Evolutionary conservation across 2,329 filamentous ascomycete genomes (phyloP).

Genomic region (Fusarium sp.): DNA sequence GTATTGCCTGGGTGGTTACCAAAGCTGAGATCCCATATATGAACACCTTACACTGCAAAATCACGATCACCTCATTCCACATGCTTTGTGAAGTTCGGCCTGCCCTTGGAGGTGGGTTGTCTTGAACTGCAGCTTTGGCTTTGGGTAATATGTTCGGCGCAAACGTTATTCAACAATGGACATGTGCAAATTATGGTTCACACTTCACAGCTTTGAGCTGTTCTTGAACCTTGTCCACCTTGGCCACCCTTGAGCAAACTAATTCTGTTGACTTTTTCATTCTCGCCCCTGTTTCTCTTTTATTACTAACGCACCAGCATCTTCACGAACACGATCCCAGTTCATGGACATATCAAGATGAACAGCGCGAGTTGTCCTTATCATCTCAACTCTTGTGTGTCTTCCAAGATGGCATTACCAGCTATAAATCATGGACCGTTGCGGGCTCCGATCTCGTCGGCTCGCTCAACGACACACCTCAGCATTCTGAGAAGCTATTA

Average conservation of each 20-base stretch:
- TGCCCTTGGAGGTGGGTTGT: not conserved
- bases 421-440: slow-evolving; percentile 28
- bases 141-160: slow-evolving; percentile 3
- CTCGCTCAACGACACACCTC: slow-evolving; percentile 16
- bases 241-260: slow-evolving; percentile 29
- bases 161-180: slow-evolving; percentile 13
- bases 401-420: slow-evolving; percentile 28
- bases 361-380: slow-evolving; percentile 17
- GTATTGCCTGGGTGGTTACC: slow-evolving; percentile 6
- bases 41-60: not conserved
- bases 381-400: not conserved
- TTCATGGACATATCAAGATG: slow-evolving; percentile 6
- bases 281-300: slow-evolving; percentile 3
- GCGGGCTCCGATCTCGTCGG: slow-evolving; percentile 13
- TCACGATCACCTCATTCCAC: slow-evolving; percentile 17
- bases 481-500: slow-evolving; percentile 6
- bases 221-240: slow-evolving; percentile 19
- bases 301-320: slow-evolving; percentile 6
- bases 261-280: slow-evolving; percentile 4
- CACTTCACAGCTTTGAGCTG: slow-evolving; percentile 7
- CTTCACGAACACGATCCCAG: not conserved
- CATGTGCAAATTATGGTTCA: slow-evolving; percentile 10
- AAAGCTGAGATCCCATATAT: slow-evolving; percentile 1
- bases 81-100: not conserved
- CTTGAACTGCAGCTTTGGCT: slow-evolving; percentile 2